phyloP scores from a whole-genome alignment of 257 asterid species.

The Gentiana dahurica region DNA sequence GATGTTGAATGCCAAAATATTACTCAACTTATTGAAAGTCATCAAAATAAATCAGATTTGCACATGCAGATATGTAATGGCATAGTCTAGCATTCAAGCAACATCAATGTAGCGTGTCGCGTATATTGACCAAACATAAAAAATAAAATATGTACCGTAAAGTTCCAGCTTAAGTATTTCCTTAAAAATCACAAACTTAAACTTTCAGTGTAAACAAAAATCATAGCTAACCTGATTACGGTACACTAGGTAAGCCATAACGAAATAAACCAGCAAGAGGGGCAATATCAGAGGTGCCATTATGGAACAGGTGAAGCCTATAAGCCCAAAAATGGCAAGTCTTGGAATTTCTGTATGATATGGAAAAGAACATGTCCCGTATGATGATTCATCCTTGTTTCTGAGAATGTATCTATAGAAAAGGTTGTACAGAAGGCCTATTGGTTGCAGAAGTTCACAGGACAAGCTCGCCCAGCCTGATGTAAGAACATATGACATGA shows the following conservation, averaged over 20 bases:
- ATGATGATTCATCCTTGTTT: slow-evolving; percentile 49
- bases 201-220: background rate
- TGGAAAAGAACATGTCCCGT: slow-evolving; percentile 63
- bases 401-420: slow-evolving; percentile 51
- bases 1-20: too few relatives aligned
- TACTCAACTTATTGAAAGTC: too few relatives aligned
- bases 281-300: slow-evolving; percentile 84
- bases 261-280: slow-evolving; percentile 70
- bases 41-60: too few relatives aligned
- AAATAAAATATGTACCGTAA: too few relatives aligned
- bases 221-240: slow-evolving; percentile 69
- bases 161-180: too few relatives aligned
- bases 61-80: too few relatives aligned
- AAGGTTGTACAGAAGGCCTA: slow-evolving; percentile 52
- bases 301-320: slow-evolving; percentile 62
- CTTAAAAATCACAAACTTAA: too few relatives aligned
- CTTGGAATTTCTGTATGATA: slow-evolving; percentile 95
- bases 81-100: too few relatives aligned
- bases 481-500: slow-evolving; percentile 79
- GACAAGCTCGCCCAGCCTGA: slow-evolving; percentile 98
- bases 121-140: too few relatives aligned
- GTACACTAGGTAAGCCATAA: slow-evolving; percentile 79
- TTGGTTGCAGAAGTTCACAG: slow-evolving; percentile 78
- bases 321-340: slow-evolving; percentile 35
- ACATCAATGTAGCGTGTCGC: too few relatives aligned